These are phyloP conservation scores for Aspergillus sergii DNA, from an alignment of 2,329 filamentous ascomycete species.

Conservation along the genomic window DNA sequence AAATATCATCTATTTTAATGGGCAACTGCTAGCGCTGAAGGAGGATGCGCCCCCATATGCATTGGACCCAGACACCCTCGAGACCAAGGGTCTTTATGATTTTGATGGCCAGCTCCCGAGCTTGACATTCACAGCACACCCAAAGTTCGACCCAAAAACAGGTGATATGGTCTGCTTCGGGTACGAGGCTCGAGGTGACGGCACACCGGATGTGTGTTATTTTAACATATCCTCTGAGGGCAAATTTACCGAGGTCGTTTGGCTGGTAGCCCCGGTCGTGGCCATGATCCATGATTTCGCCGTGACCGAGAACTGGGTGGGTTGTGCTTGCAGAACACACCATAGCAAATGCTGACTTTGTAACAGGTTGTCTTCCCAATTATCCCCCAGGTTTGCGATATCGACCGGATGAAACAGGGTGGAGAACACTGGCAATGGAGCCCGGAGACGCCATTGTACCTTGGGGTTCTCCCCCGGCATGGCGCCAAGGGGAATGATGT, in stretches of 20 bases:
- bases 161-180: constrained; percentile 57
- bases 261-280: constrained; percentile 39
- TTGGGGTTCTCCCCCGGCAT: constrained; percentile 30
- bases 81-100: constrained; percentile 53
- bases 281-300: constrained; percentile 49
- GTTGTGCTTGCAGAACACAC: neutral
- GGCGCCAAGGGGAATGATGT: constrained; percentile 34
- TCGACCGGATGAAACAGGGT: constrained; percentile 43
- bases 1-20: constrained; percentile 62
- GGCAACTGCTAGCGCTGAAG: constrained; percentile 51
- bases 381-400: constrained; percentile 37
- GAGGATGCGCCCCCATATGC: constrained; percentile 57
- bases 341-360: too few species aligned
- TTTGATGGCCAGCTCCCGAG: constrained; percentile 52
- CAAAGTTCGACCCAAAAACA: constrained; percentile 54
- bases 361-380: constrained; percentile 30
- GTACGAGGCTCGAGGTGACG: constrained; percentile 48
- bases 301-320: constrained; percentile 43
- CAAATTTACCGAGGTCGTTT: constrained; percentile 33
- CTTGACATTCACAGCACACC: constrained; percentile 55
- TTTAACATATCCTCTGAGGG: constrained; percentile 35
- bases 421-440: constrained; percentile 47
- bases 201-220: constrained; percentile 42
- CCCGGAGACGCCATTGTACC: constrained; percentile 32
- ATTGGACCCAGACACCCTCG: constrained; percentile 51